These are phyloP conservation scores for Rhododendron simsii DNA, from an alignment of 148 eudicot species.

Conservation along the genomic window DNA sequence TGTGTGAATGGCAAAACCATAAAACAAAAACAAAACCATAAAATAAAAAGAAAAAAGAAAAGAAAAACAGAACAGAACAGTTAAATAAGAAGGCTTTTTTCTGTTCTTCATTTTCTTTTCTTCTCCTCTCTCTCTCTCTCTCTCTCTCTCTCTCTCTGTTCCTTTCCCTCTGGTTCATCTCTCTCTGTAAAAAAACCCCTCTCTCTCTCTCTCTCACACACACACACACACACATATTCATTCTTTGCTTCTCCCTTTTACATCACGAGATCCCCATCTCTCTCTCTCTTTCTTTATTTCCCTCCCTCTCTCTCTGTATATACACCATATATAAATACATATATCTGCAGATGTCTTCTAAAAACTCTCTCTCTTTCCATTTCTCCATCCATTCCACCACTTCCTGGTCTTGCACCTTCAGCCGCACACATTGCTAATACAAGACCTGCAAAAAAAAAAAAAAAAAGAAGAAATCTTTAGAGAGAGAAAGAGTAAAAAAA, in stretches of 20 bases:
- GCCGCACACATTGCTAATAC: conserved; percentile 1
- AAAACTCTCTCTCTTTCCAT: conserved; percentile 12
- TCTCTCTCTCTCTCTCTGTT: not conserved
- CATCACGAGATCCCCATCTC: conserved; percentile 82
- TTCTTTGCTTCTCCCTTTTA: conserved; percentile 63
- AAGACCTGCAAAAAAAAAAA: not conserved
- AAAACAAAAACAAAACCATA: not conserved
- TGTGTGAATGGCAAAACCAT: not conserved
- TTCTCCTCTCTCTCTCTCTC: not conserved
- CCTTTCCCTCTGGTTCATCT: not conserved
- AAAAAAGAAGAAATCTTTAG: not conserved
- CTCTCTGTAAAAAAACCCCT: not conserved
- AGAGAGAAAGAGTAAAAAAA: conserved; percentile 5
- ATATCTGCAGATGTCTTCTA: conserved; percentile 12
- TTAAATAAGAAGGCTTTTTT: conserved; percentile 1
- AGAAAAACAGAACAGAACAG: not conserved
- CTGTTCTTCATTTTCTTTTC: conserved; percentile 3
- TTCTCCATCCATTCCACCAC: not conserved
- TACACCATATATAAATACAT: not conserved
- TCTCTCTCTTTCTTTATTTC: conserved; percentile 36
- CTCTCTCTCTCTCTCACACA: conserved; percentile 16
- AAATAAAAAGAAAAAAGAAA: not conserved
- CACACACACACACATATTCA: conserved; percentile 47
- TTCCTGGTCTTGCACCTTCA: not conserved
- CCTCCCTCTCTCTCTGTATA: not conserved